A percentile compares a stretch with the other conserved stretches of the same genome.
These are phyloP conservation scores for Pulveroboletus sp. DNA, from an alignment of 768 basidiomycete genomes.

Conservation along the genomic window DNA sequence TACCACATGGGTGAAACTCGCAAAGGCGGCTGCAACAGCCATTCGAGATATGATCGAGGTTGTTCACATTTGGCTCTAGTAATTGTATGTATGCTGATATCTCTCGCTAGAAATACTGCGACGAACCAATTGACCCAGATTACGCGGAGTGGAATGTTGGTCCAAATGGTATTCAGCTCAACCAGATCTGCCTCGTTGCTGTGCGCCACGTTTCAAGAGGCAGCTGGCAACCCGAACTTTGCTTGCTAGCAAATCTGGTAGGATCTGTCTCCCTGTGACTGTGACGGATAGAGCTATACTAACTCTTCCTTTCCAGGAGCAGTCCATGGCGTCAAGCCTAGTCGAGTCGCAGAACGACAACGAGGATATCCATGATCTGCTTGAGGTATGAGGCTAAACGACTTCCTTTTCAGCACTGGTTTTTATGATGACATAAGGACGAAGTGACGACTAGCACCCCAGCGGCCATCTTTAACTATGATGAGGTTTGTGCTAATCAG, in stretches of 20 bases:
- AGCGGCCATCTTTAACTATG: too few relatives aligned
- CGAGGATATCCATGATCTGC: too few relatives aligned
- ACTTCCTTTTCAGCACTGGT: too few relatives aligned
- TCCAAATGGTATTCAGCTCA: conserved; percentile 18
- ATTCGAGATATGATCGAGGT: conserved; percentile 64
- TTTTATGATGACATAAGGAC: too few relatives aligned
- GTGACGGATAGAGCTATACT: too few relatives aligned
- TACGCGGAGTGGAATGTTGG: conserved; percentile 22
- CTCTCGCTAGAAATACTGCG: conserved; percentile 10
- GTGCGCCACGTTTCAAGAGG: conserved; percentile 76
- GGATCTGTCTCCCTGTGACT: too few relatives aligned
- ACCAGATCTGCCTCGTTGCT: conserved; percentile 52
- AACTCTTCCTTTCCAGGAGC: too few relatives aligned
- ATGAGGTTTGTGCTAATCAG: too few relatives aligned
- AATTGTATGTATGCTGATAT: conserved; percentile 11
- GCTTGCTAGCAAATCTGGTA: conserved; percentile 35
- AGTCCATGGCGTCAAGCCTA: too few relatives aligned
- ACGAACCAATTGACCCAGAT: conserved; percentile 7
- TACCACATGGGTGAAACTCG: conserved; percentile 67
- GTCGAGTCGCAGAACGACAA: too few relatives aligned
- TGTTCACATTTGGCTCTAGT: neutral
- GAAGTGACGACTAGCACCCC: too few relatives aligned
- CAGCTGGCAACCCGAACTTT: conserved; percentile 72
- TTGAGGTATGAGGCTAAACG: too few relatives aligned
- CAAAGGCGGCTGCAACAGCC: conserved; percentile 68